phyloP scores from a whole-genome alignment of 2,329 filamentous ascomycete species.

The Colletotrichum simmondsii region DNA sequence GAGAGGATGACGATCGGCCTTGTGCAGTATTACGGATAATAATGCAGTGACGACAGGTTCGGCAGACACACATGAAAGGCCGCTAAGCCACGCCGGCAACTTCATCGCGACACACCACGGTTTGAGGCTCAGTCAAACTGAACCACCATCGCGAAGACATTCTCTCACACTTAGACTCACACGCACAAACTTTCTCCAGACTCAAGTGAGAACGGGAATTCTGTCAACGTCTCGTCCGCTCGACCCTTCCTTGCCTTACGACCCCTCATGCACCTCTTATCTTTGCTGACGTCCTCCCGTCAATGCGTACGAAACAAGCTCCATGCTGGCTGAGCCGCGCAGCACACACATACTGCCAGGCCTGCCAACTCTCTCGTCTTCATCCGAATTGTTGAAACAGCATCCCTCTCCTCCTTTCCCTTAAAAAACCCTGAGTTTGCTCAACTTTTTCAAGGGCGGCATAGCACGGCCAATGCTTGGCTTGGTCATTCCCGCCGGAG shows the following conservation, averaged over 20 bases:
- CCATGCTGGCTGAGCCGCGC: slow-evolving; percentile 7
- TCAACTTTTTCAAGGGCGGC: slow-evolving; percentile 1
- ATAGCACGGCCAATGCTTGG: not conserved
- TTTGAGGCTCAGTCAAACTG: slow-evolving; percentile 33
- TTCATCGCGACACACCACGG: slow-evolving; percentile 20
- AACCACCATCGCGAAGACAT: slow-evolving; percentile 7
- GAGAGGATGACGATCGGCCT: slow-evolving; percentile 28
- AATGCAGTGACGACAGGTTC: slow-evolving; percentile 3
- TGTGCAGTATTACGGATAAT: slow-evolving; percentile 5
- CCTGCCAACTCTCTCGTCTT: not conserved
- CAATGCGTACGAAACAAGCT: slow-evolving; percentile 6
- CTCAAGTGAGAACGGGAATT: not conserved
- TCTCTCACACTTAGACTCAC: not conserved
- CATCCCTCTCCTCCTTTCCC: slow-evolving; percentile 4
- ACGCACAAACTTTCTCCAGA: not conserved
- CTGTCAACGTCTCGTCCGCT: not conserved
- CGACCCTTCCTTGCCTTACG: not conserved
- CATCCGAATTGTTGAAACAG: slow-evolving; percentile 32
- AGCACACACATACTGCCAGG: not conserved
- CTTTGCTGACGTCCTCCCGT: not conserved
- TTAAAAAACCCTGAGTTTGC: slow-evolving; percentile 13
- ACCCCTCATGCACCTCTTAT: not conserved
- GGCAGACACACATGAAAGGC: slow-evolving; percentile 22
- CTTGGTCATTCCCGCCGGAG: not conserved
- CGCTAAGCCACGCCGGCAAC: slow-evolving; percentile 30